Percentiles rank a stretch among this genome's conserved stretches.
Conservation (phyloP, 805 yeast genomes). For the Pichia sporocuriosa region DNA sequence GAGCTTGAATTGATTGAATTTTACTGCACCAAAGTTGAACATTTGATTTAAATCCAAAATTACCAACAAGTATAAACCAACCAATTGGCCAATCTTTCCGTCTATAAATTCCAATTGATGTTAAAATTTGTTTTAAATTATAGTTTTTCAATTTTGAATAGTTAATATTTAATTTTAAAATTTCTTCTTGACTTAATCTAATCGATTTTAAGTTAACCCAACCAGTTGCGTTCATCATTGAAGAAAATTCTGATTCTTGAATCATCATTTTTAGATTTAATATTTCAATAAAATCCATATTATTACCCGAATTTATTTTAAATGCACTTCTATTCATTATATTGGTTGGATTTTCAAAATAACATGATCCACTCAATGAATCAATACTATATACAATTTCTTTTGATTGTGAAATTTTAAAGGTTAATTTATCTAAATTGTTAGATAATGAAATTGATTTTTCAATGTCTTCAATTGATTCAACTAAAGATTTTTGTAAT, state of each 20-base stretch:
- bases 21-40: constrained; percentile 49
- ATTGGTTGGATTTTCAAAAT: constrained; percentile 40
- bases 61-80: constrained; percentile 44
- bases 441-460: constrained; percentile 23
- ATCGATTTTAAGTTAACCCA: constrained; percentile 61
- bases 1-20: constrained; percentile 42
- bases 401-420: constrained; percentile 26
- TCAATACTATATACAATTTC: constrained; percentile 28
- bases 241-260: constrained; percentile 43
- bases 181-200: constrained; percentile 42
- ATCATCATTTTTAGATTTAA: constrained; percentile 43
- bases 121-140: constrained; percentile 17
- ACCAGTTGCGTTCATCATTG: constrained; percentile 55
- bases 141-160: constrained; percentile 23
- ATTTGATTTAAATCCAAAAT: constrained; percentile 29
- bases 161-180: constrained; percentile 33
- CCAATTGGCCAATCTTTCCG: constrained; percentile 50
- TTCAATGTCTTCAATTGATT: constrained; percentile 25
- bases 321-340: constrained; percentile 29
- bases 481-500: constrained; percentile 28
- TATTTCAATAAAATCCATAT: constrained; percentile 29
- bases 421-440: constrained; percentile 20
- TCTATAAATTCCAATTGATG: constrained; percentile 33
- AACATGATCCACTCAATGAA: constrained; percentile 34
- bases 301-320: constrained; percentile 25